phyloP scores from a whole-genome alignment of 1,139 yeast species.

The Nakaseomyces sp. region DNA sequence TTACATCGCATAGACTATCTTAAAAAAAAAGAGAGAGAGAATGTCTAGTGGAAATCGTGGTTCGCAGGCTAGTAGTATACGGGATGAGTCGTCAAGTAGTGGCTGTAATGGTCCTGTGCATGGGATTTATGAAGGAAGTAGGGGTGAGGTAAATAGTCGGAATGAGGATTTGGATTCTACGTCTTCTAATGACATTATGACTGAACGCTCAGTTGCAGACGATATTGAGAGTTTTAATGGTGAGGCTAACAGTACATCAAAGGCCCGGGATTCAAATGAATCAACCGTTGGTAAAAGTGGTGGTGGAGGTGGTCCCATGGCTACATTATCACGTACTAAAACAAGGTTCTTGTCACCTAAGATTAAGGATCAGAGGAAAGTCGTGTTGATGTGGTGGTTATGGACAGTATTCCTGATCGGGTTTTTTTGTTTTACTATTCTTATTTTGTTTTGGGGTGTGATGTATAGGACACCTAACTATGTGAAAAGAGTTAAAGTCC shows the following conservation, averaged over 20 bases:
- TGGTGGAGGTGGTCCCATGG: not conserved
- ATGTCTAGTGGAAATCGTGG: too few relatives aligned
- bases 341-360: conserved; percentile 12
- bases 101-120: too few relatives aligned
- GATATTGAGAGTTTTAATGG: not conserved
- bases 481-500: not conserved
- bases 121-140: too few relatives aligned
- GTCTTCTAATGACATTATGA: not conserved
- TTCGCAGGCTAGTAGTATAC: too few relatives aligned
- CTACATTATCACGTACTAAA: conserved; percentile 6
- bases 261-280: not conserved
- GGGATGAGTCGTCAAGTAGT: too few relatives aligned
- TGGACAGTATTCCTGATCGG: conserved; percentile 8
- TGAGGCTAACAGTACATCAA: not conserved
- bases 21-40: too few relatives aligned
- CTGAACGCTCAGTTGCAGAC: not conserved
- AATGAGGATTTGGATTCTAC: too few relatives aligned
- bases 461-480: conserved; percentile 5
- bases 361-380: conserved; percentile 10
- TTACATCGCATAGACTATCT: too few relatives aligned
- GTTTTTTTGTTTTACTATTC: conserved; percentile 6
- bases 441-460: conserved; percentile 9
- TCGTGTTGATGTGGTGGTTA: conserved; percentile 10
- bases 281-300: not conserved
- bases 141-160: too few relatives aligned